Base-by-base conservation (phyloP, 371 early-diverging fungal species). In the Mucor racemosus region DNA sequence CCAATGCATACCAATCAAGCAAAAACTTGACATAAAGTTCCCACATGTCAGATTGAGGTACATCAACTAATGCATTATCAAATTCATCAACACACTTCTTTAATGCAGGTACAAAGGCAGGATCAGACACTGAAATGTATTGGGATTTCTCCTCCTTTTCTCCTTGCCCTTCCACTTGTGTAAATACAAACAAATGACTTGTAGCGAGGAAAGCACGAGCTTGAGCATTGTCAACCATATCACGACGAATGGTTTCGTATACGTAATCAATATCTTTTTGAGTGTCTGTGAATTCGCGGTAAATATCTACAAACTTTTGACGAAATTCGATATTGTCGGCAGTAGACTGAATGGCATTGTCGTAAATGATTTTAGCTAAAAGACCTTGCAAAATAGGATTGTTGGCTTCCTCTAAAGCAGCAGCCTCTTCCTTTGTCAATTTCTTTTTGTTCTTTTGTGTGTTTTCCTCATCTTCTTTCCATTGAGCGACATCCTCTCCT, bases 281-380 rank as follows among this genome's bases (percentile, higher is more conserved):
- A 4, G 62, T 68, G 44, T 85, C 84, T 39, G 84, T 83, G 66
- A 92, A 93, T 42, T 82, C 66, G 8, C 72, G 73, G 64, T 88
- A 91, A 34, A 96, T 78, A 11, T 88, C 83, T 15, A 93, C 66
- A 73, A 95, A 93, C 58, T 82, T 79, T 39, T 85, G 77, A 39
- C 95, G 88, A 80, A 97, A 95, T 9, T 77, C 74, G 38, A 95
- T 82, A 57, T 92, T 88, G 39, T 82, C 62, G 4, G 95, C 90
- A 48, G 93, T 87, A 8, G 88, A 90, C 66, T 86, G 74, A 65
- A 96, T 90, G n/a, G 97, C 97, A 76, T 94, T 94, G 53, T 86
- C 80, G 67, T 87, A 96, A 11, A 97, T 86, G 40, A 92, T 86
- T 60, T 82, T 85, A 1, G 96, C 91, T 34, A 98, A 84, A n/a